Evolutionary conservation across 1,284 basidiomycete species (phyloP), one percentile per base, ranked within the genome.

Genomic region (Trichosporon coremiiforme): DNA sequence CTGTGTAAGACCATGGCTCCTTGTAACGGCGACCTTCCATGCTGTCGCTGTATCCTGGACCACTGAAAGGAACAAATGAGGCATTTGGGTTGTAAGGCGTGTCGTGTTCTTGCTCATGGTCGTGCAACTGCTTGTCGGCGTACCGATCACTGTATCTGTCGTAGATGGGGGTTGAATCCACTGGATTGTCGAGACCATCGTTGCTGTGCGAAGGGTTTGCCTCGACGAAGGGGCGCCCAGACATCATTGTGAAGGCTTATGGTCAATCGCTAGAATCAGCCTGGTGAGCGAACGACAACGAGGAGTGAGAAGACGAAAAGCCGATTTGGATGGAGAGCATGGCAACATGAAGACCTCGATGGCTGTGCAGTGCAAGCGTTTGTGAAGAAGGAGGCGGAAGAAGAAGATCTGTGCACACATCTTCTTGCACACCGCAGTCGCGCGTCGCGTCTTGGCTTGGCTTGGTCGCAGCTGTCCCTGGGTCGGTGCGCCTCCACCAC

Each of bases 361-460:
- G 10, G 57, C 57, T 62, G 57, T 62, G 57, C 57, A 62, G 25
- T 17, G 25, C 29, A 35, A 35, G 55, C 55, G 25, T 31, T 57
- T 35, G 29, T 33, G 57, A 62, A 62, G 57, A 53, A 53, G 8
- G 50, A 62, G 57, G 29, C 57, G 31, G 17, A 20, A 33, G 31
- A 62, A 35, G 29, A 15, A 9, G 57, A 62, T 62, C 57, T 62
- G 57, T 62, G 57, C 57, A 33, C 29, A 8, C 29, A 8, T 22
- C 20, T 53, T 22, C 20, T 25, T 17, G 10, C 13, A 13, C 45
- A 47, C 45, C 45, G 45, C 7, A 4, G 45, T 47, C 50, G 20
- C 20, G 50, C 50, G n/a, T 53, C 50, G 31, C 57, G 57, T 33
- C 57, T 62, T 62, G 57, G 57, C 57, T 38, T 38, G 36, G 35